Evolutionary conservation across 176 grass and related monocot genomes (phyloP).

Genomic region (Juncus inflexus): DNA sequence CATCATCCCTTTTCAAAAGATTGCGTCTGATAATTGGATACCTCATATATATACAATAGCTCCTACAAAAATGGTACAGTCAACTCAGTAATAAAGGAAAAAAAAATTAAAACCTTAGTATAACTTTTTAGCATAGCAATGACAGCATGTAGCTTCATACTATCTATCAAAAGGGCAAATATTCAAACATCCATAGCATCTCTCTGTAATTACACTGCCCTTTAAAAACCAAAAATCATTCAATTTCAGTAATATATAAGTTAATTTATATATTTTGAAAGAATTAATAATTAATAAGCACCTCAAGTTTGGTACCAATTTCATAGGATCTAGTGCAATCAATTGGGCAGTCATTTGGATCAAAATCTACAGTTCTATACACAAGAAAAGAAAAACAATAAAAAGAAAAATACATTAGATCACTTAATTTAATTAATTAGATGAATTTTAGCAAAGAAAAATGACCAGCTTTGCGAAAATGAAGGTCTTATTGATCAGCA

Average conservation of each 20-base stretch:
- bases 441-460: background rate
- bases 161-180: conserved; percentile 89
- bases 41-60: conserved; percentile 48
- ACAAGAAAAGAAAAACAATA: background rate
- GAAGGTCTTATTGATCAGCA: conserved; percentile 78
- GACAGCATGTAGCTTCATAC: conserved; percentile 24
- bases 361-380: conserved; percentile 48
- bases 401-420: no score
- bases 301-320: conserved; percentile 47
- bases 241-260: no score
- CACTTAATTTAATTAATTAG: background rate
- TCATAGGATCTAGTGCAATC: conserved; percentile 83
- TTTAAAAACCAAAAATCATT: conserved; percentile 24
- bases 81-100: background rate
- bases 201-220: conserved; percentile 71
- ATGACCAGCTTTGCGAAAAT: conserved; percentile 93
- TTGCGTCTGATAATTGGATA: conserved; percentile 60
- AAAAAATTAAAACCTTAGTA: background rate
- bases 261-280: background rate
- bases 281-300: conserved; percentile 19
- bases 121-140: no score
- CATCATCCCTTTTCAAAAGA: conserved; percentile 67
- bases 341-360: conserved; percentile 67
- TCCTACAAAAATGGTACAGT: conserved; percentile 47
- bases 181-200: conserved; percentile 85